Percentiles rank a stretch among this genome's conserved stretches.
These are phyloP conservation scores for Sugiyamaella boreocaroliniensis DNA, from an alignment of 805 yeast genomes.

Conservation along the genomic window DNA sequence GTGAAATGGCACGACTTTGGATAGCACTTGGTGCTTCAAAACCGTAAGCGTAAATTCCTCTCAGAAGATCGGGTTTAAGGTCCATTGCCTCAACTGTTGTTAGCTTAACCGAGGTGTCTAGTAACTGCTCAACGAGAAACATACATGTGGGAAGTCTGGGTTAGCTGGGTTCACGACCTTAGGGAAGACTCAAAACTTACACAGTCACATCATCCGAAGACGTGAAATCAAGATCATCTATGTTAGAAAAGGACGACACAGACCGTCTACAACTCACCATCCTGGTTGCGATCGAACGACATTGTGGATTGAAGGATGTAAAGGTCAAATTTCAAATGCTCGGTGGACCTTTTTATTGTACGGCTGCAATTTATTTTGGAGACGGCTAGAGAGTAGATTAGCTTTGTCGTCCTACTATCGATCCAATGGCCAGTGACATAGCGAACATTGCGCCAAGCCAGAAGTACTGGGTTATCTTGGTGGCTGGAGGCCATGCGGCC, in stretches of 20 bases:
- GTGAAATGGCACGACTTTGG: slow-evolving; percentile 74
- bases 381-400: too few species aligned
- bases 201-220: slow-evolving; percentile 40
- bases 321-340: slow-evolving; percentile 5
- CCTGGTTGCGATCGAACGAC: slow-evolving; percentile 13
- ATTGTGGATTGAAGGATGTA: neutral
- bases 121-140: neutral
- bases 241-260: slow-evolving; percentile 7
- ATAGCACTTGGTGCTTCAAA: slow-evolving; percentile 78
- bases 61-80: slow-evolving; percentile 23
- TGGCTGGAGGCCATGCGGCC: slow-evolving; percentile 60
- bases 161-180: neutral
- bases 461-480: slow-evolving; percentile 35
- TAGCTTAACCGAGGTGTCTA: slow-evolving; percentile 28
- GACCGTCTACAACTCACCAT: slow-evolving; percentile 17
- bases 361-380: too few species aligned
- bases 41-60: slow-evolving; percentile 73
- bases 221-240: slow-evolving; percentile 49
- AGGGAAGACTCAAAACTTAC: slow-evolving; percentile 2
- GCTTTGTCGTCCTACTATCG: too few species aligned
- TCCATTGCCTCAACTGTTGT: slow-evolving; percentile 28
- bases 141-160: slow-evolving; percentile 10
- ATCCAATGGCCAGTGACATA: neutral
- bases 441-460: neutral
- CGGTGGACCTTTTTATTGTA: too few species aligned